Evolutionary conservation across 164 flowering plant species (phyloP).

Genomic region (Warburgia ugandensis): DNA sequence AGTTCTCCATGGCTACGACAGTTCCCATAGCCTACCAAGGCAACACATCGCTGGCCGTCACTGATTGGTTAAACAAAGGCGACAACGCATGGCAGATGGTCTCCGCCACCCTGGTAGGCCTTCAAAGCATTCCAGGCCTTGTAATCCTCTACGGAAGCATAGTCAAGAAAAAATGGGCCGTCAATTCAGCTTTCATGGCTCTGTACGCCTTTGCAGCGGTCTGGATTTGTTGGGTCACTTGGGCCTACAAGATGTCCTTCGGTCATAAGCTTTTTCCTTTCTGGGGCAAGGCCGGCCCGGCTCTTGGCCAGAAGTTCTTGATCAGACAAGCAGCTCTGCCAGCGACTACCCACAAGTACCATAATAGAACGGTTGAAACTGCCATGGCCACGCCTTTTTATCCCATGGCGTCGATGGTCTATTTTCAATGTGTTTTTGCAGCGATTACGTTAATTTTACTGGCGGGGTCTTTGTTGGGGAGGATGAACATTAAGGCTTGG

Average conservation of each 20-base stretch:
- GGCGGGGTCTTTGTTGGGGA: slow-evolving; percentile 12
- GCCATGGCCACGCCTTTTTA: slow-evolving; percentile 7
- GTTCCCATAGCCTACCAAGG: slow-evolving; percentile 4
- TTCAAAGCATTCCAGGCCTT: slow-evolving; percentile 13
- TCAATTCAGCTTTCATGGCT: slow-evolving; percentile 18
- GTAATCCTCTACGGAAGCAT: slow-evolving; percentile 11
- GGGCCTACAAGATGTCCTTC: slow-evolving; percentile 16
- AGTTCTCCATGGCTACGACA: neutral
- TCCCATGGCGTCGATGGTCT: slow-evolving; percentile 16
- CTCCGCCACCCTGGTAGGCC: slow-evolving; percentile 14
- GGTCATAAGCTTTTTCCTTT: slow-evolving; percentile 12
- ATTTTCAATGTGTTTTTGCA: slow-evolving; percentile 16
- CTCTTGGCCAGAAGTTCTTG: slow-evolving; percentile 14
- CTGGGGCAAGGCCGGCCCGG: slow-evolving; percentile 14
- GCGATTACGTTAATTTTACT: slow-evolving; percentile 10
- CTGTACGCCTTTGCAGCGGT: slow-evolving; percentile 17
- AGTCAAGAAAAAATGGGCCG: slow-evolving; percentile 18
- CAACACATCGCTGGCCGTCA: slow-evolving; percentile 2
- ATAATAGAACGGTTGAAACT: slow-evolving; percentile 5
- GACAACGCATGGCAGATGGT: slow-evolving; percentile 16
- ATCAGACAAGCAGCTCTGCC: slow-evolving; percentile 8
- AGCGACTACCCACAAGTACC: slow-evolving; percentile 3
- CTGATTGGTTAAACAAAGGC: slow-evolving; percentile 17
- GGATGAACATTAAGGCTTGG: slow-evolving; percentile 16
- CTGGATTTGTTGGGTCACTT: slow-evolving; percentile 12